Percentiles rank a stretch among this genome's conserved stretches.
phyloP scores from a whole-genome alignment of 2,329 filamentous ascomycete species.

The Botrytis elliptica region DNA sequence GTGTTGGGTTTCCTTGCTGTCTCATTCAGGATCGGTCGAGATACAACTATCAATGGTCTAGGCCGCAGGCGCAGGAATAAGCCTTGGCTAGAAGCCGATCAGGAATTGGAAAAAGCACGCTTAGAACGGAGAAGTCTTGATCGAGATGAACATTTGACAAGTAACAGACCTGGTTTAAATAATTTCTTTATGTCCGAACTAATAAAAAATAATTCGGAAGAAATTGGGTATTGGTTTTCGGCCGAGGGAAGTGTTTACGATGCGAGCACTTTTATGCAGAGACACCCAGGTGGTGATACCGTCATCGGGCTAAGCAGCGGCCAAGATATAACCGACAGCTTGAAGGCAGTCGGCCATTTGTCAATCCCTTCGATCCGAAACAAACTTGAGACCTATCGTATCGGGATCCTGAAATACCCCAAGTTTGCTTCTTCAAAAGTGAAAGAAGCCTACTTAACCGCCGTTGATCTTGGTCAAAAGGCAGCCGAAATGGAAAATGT shows the following conservation, averaged over 20 bases:
- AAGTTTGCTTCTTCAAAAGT: not conserved
- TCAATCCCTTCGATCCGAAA: not conserved
- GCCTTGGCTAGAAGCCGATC: constrained; percentile 9
- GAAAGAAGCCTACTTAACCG: not conserved
- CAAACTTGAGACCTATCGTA: not conserved
- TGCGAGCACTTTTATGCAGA: constrained; percentile 8
- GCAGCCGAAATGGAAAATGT: constrained; percentile 6
- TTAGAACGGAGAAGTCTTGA: constrained; percentile 1
- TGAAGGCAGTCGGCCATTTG: constrained; percentile 4
- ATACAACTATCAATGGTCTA: constrained; percentile 3
- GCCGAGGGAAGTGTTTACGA: not conserved
- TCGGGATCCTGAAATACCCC: not conserved
- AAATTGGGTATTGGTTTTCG: constrained; percentile 6
- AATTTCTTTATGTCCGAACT: not conserved
- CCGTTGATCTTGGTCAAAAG: constrained; percentile 6
- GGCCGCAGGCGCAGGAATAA: not conserved
- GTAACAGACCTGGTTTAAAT: not conserved
- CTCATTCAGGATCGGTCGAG: not conserved
- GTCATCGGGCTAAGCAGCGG: not conserved
- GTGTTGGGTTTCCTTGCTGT: not conserved
- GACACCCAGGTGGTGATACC: constrained; percentile 2
- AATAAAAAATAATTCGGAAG: not conserved
- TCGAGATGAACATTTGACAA: not conserved
- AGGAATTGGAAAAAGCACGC: constrained; percentile 1
- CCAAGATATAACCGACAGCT: constrained; percentile 1